phyloP scores from a whole-genome alignment of 2,329 filamentous ascomycete species.

The Xylaria sp. region DNA sequence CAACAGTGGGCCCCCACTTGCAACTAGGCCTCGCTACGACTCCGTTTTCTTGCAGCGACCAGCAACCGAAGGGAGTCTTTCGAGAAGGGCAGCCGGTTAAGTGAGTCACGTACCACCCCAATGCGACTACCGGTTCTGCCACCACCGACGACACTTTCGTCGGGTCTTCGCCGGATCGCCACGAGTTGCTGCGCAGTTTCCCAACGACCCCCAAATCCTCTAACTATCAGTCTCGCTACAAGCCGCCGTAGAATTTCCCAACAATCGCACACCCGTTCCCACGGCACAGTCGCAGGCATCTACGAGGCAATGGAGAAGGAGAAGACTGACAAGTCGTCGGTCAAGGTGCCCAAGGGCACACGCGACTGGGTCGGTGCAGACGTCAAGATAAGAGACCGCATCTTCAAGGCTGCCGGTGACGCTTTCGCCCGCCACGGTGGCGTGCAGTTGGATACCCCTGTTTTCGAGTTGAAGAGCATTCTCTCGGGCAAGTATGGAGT shows the following conservation, averaged over 20 bases:
- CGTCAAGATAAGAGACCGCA: constrained; percentile 82
- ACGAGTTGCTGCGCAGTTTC: neutral
- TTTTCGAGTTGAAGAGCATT: constrained; percentile 81
- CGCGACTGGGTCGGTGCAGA: constrained; percentile 85
- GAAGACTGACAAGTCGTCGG: constrained; percentile 34
- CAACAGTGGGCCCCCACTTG: constrained; percentile 25
- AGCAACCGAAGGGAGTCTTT: constrained; percentile 29
- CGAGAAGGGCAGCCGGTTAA: constrained; percentile 30
- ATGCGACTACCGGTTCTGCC: constrained; percentile 35
- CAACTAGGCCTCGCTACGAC: constrained; percentile 27
- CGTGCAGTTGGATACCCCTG: constrained; percentile 74
- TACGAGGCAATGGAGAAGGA: constrained; percentile 26
- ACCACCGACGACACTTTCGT: constrained; percentile 26
- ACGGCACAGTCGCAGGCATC: neutral
- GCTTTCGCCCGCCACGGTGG: constrained; percentile 71
- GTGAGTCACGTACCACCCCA: constrained; percentile 37
- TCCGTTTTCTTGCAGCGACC: constrained; percentile 31
- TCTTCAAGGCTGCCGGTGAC: constrained; percentile 66
- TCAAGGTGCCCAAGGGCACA: constrained; percentile 92
- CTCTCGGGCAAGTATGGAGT: constrained; percentile 67
- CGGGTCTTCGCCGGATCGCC: constrained; percentile 13
- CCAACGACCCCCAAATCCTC: neutral
- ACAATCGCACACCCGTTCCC: constrained; percentile 1
- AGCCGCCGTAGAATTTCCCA: neutral
- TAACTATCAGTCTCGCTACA: neutral